These are phyloP conservation scores for Williopsis jadinii DNA, from an alignment of 1,139 yeast genomes.

Conservation along the genomic window DNA sequence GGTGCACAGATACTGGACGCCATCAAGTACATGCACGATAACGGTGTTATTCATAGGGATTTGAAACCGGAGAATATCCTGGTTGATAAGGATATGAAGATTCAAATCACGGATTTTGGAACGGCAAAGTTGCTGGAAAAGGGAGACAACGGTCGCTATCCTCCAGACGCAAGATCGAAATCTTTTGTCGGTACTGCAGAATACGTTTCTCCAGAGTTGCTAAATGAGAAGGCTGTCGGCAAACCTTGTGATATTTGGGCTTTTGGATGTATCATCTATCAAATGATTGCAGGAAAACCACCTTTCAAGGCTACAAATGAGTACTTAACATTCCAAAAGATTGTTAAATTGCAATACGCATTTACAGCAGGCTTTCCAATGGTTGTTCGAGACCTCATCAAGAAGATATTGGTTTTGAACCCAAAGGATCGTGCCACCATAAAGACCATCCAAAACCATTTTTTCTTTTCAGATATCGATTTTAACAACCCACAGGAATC, in stretches of 20 bases:
- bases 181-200: slow-evolving; percentile 75
- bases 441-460: slow-evolving; percentile 66
- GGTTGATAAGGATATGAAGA: slow-evolving; percentile 70
- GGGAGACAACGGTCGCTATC: slow-evolving; percentile 42
- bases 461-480: slow-evolving; percentile 61
- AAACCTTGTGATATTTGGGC: slow-evolving; percentile 95
- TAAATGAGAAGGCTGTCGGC: slow-evolving; percentile 78
- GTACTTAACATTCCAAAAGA: slow-evolving; percentile 88
- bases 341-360: slow-evolving; percentile 74
- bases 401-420: slow-evolving; percentile 54
- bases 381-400: slow-evolving; percentile 64
- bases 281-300: slow-evolving; percentile 89
- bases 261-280: slow-evolving; percentile 86
- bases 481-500: slow-evolving; percentile 50
- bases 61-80: slow-evolving; percentile 90
- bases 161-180: slow-evolving; percentile 60
- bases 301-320: slow-evolving; percentile 97
- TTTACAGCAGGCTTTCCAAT: slow-evolving; percentile 76
- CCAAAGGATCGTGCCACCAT: slow-evolving; percentile 70
- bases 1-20: slow-evolving; percentile 83
- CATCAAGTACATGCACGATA: slow-evolving; percentile 69
- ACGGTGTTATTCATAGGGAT: slow-evolving; percentile 90
- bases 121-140: slow-evolving; percentile 77
- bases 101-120: slow-evolving; percentile 96
- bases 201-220: slow-evolving; percentile 88